These are phyloP conservation scores for Exophiala bonariae DNA, from an alignment of 2,329 filamentous ascomycete species.

Conservation along the genomic window DNA sequence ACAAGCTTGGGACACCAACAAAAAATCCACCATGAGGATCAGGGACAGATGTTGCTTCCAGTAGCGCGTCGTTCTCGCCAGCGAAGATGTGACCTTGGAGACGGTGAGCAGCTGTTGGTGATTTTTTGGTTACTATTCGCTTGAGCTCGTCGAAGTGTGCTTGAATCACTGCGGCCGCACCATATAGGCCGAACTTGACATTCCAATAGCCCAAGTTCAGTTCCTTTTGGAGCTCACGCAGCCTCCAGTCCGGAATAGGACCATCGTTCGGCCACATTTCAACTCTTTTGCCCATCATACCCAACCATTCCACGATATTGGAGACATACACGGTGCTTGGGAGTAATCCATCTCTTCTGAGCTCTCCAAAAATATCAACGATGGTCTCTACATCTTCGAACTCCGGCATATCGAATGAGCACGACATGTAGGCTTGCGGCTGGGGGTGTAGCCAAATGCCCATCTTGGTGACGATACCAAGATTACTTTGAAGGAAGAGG, in stretches of 20 bases:
- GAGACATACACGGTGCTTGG: slow-evolving; percentile 23
- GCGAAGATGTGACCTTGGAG: slow-evolving; percentile 20
- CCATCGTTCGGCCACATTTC: slow-evolving; percentile 18
- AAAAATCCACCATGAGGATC: slow-evolving; percentile 21
- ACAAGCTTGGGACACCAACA: slow-evolving; percentile 20
- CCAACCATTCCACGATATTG: slow-evolving; percentile 21
- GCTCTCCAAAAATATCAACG: slow-evolving; percentile 17
- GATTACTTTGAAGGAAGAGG: slow-evolving; percentile 28
- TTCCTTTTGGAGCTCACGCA: slow-evolving; percentile 17
- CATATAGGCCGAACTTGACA: slow-evolving; percentile 21
- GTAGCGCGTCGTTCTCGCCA: slow-evolving; percentile 15
- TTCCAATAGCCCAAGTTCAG: slow-evolving; percentile 21
- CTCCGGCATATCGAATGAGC: slow-evolving; percentile 35
- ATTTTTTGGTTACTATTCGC: slow-evolving; percentile 14
- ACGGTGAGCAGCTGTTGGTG: slow-evolving; percentile 10
- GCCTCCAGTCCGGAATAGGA: slow-evolving; percentile 17
- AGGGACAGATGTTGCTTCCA: slow-evolving; percentile 18
- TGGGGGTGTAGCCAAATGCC: slow-evolving; percentile 29
- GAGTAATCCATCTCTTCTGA: slow-evolving; percentile 17
- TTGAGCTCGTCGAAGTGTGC: slow-evolving; percentile 21
- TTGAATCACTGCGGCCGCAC: slow-evolving; percentile 15
- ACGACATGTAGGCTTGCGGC: slow-evolving; percentile 31
- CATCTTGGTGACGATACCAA: slow-evolving; percentile 28
- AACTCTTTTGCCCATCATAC: slow-evolving; percentile 18
- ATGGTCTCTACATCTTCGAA: slow-evolving; percentile 21